Base-by-base conservation (phyloP, 495 filamentous ascomycete genomes). In the Hypoxylon intermedium region DNA sequence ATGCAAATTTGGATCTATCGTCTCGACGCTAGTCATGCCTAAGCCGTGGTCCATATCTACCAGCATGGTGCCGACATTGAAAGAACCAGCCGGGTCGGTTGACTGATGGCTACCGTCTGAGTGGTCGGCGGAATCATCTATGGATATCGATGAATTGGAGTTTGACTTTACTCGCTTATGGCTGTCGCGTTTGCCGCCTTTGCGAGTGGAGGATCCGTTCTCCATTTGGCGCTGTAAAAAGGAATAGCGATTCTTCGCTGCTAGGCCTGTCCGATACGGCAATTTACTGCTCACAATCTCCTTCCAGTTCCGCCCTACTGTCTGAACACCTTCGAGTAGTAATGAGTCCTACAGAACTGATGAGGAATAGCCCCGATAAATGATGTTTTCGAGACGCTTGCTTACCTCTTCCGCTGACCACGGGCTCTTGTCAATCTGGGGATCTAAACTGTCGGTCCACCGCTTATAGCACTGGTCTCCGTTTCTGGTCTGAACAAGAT, bases 231-330 rank as follows among this genome's bases (percentile, higher is more conserved):
- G 65, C 12, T 24, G 40, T 9, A 74, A 58, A 12, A 71, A 67
- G 47, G 67, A 71, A 49, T 67, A 75, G 0, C 74, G 55, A 58
- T 76, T 75, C 58, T 74, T 76, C 16, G 73, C 72, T 6, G 72
- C 58, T 18, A 75, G 58, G 12, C 68, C 67, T 5, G 74, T 75
- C 24, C 74, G 71, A 13, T 70, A 69, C 11, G 74, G 71, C 9
- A 71, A 68, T 51, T 74, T 52, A 2, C 44, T 58, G 58, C 58
- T 61, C 2, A 73, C 69, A n/a, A 76, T 75, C 24, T 66, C 70
- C 23, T 63, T 65, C 74, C 74, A 76, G 51, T 72, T 75, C 11
- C 67, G 72, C 5, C 72, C 74, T 11, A 48, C 30, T 13, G 49
- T 45, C 37, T 61, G 54, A 9, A 76, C 72, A 23, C 46, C 59